Conservation (phyloP, 306 rosid species). For the Gastrolobium bilobum region DNA sequence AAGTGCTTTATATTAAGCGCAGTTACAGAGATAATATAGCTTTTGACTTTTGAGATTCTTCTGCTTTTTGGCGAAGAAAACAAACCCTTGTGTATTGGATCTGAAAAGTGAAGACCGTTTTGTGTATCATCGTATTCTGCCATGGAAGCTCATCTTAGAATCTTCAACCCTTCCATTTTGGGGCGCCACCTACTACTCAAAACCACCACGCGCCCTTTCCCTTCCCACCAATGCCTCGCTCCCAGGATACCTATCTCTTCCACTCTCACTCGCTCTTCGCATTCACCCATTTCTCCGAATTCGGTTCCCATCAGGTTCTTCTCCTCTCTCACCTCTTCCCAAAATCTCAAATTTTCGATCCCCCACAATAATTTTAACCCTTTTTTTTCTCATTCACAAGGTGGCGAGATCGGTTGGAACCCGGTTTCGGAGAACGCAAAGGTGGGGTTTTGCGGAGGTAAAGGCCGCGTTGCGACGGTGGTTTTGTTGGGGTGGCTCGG, state of each 20-base stretch:
- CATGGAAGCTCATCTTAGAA: conserved; percentile 69
- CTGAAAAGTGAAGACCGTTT: neutral
- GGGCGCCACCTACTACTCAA: conserved; percentile 56
- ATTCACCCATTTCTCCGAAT: conserved; percentile 41
- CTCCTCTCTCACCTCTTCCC: conserved; percentile 58
- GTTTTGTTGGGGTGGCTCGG: conserved; percentile 95
- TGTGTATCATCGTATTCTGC: conserved; percentile 1
- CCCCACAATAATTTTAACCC: conserved; percentile 41
- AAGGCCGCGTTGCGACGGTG: conserved; percentile 59
- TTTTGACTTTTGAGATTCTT: no score
- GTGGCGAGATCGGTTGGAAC: conserved; percentile 57
- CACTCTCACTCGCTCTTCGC: conserved; percentile 50
- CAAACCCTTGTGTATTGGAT: conserved; percentile 16
- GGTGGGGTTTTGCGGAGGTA: conserved; percentile 37
- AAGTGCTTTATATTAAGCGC: no score
- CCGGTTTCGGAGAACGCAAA: conserved; percentile 52
- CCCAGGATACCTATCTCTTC: conserved; percentile 40
- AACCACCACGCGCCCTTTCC: conserved; percentile 38
- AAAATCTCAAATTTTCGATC: conserved; percentile 37
- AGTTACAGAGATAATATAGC: no score
- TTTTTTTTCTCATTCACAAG: conserved; percentile 45
- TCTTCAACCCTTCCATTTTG: conserved; percentile 55
- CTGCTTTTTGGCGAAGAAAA: neutral
- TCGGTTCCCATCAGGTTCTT: conserved; percentile 54
- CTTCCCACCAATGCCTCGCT: conserved; percentile 11